These are phyloP conservation scores for Phyllachora maydis DNA, from an alignment of 2,329 filamentous ascomycete species.

Conservation along the genomic window DNA sequence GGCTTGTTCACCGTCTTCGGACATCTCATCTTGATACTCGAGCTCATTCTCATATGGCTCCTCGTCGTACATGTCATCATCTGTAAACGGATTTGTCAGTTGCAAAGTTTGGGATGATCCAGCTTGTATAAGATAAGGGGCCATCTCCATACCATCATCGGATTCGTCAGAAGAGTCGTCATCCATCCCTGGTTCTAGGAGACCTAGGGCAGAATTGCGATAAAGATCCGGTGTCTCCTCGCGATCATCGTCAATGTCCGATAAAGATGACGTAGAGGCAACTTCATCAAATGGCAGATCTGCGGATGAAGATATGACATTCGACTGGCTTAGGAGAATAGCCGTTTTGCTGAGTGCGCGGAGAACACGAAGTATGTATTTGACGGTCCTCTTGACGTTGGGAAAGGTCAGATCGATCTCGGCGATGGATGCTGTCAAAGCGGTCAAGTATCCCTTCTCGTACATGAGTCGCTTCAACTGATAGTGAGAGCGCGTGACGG, in stretches of 20 bases:
- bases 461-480: conserved; percentile 93
- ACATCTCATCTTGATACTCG: conserved; percentile 67
- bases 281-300: conserved; percentile 69
- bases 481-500: conserved; percentile 41
- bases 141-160: too few species aligned
- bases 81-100: too few species aligned
- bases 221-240: conserved; percentile 96
- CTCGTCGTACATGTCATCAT: conserved; percentile 85
- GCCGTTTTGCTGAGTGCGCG: conserved; percentile 76
- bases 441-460: conserved; percentile 85
- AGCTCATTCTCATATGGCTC: conserved; percentile 86
- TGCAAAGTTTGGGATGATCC: too few species aligned
- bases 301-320: conserved; percentile 48
- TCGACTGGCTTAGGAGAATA: conserved; percentile 68
- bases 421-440: conserved; percentile 77
- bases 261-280: conserved; percentile 69
- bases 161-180: conserved; percentile 59
- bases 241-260: conserved; percentile 66
- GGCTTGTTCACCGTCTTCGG: conserved; percentile 62
- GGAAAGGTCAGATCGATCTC: conserved; percentile 94
- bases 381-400: conserved; percentile 80
- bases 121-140: too few species aligned
- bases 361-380: conserved; percentile 83
- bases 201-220: conserved; percentile 84
- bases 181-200: conserved; percentile 70